phyloP scores from a whole-genome alignment of 2,329 filamentous ascomycete species.

The Dactylellina cionopaga region DNA sequence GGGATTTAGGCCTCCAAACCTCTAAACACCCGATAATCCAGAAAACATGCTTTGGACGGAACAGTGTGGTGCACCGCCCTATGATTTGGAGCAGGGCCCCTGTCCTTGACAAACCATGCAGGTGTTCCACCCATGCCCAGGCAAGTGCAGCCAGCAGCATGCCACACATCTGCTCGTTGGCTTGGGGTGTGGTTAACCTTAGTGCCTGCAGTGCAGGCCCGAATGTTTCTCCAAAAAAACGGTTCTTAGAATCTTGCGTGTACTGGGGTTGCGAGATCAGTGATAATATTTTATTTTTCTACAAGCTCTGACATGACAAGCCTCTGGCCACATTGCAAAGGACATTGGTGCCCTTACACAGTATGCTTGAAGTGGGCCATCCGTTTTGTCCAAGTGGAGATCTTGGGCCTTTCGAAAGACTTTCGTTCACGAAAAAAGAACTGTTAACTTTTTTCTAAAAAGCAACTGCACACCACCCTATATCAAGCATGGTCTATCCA shows the following conservation, averaged over 20 bases:
- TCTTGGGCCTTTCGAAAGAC: conserved; percentile 49
- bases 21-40: conserved; percentile 48
- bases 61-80: conserved; percentile 51
- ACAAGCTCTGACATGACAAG: conserved; percentile 46
- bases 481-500: conserved; percentile 47
- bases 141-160: conserved; percentile 30
- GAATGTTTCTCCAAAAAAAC: conserved; percentile 52
- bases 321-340: conserved; percentile 52
- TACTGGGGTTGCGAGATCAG: conserved; percentile 45
- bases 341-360: conserved; percentile 49
- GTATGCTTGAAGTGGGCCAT: conserved; percentile 49
- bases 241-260: conserved; percentile 51
- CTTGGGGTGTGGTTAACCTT: conserved; percentile 42
- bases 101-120: conserved; percentile 53
- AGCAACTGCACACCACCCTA: conserved; percentile 52
- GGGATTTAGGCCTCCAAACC: conserved; percentile 52
- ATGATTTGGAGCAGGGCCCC: conserved; percentile 51
- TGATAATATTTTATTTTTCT: conserved; percentile 34
- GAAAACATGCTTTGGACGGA: conserved; percentile 51
- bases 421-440: conserved; percentile 38
- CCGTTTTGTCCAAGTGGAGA: conserved; percentile 51
- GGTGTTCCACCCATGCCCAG: conserved; percentile 40
- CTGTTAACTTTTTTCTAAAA: conserved; percentile 30
- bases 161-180: conserved; percentile 37
- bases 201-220: conserved; percentile 49